phyloP scores from a whole-genome alignment of 192 early-diverging fungal genomes.

The Rhizophlyctis rosea region DNA sequence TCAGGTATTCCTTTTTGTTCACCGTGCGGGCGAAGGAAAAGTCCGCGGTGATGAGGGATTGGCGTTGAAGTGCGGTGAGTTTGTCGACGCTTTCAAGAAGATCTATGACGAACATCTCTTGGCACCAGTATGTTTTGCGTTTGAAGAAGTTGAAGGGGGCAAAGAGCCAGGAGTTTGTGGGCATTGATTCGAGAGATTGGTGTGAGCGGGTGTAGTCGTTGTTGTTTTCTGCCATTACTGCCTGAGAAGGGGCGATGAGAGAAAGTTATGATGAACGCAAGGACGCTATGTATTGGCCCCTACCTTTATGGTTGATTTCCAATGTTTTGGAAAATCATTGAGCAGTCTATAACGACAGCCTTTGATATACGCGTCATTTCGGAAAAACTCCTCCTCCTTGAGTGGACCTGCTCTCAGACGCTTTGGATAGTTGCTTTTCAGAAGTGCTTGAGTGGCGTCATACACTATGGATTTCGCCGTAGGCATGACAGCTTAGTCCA shows the following conservation, averaged over 20 bases:
- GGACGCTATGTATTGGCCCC: background rate
- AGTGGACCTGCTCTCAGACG: background rate
- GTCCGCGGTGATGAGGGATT: background rate
- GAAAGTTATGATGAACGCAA: background rate
- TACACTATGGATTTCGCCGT: background rate
- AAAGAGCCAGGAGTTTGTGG: background rate
- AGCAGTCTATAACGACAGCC: background rate
- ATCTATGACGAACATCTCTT: background rate
- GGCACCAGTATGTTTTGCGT: background rate
- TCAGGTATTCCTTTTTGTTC: background rate
- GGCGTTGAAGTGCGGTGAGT: background rate
- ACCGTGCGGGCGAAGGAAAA: background rate
- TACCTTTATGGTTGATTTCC: background rate
- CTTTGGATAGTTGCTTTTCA: background rate
- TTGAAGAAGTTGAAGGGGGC: background rate
- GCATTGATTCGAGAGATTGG: background rate
- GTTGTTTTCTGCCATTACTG: slow-evolving; percentile 3
- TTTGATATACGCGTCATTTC: background rate
- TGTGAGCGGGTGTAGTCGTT: background rate
- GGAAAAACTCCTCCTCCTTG: background rate
- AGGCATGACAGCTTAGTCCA: background rate
- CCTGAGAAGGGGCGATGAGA: background rate
- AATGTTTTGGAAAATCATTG: background rate
- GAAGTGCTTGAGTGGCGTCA: background rate
- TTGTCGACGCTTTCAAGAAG: background rate